Evolutionary conservation across 352 stramenopile species (phyloP).

Genomic region (Albugo candida): DNA sequence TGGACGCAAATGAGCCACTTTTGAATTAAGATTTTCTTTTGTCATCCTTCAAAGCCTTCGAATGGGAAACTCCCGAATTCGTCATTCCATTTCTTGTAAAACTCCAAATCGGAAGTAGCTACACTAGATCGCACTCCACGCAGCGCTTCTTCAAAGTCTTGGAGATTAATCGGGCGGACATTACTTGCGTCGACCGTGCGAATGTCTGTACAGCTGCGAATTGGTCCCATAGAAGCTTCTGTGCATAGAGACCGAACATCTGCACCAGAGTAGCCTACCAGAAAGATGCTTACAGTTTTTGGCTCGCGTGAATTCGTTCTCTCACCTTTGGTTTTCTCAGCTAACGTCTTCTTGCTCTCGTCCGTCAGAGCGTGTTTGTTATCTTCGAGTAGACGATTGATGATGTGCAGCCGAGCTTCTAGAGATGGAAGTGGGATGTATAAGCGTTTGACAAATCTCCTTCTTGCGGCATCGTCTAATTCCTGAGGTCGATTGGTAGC

Average conservation of each 20-base stretch:
- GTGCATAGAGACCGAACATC: constrained; percentile 94
- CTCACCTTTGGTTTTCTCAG: constrained; percentile 60
- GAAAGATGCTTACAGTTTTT: too few species aligned
- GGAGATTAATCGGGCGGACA: constrained; percentile 86
- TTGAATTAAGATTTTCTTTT: too few species aligned
- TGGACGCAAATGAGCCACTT: background rate
- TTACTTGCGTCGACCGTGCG: constrained; percentile 77
- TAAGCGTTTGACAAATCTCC: constrained; percentile 93
- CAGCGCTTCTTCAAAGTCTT: constrained; percentile 91
- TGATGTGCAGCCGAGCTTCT: constrained; percentile 68
- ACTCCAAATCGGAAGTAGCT: constrained; percentile 82
- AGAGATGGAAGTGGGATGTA: constrained; percentile 93
- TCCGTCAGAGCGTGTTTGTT: constrained; percentile 82
- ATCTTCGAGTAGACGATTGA: constrained; percentile 82
- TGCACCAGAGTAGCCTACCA: constrained; percentile 89
- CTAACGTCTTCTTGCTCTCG: constrained; percentile 79
- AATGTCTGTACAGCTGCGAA: constrained; percentile 70
- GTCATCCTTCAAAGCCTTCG: constrained; percentile 27
- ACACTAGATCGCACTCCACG: constrained; percentile 86
- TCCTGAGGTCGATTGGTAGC: constrained; percentile 96
- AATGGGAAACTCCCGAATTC: constrained; percentile 83
- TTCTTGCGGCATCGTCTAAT: constrained; percentile 91
- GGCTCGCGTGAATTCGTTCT: background rate
- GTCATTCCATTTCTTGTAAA: constrained; percentile 86
- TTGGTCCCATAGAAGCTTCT: constrained; percentile 95